Percentiles rank a stretch among this genome's conserved stretches.
These are phyloP conservation scores for Aspergillus heteromorphus DNA, from an alignment of 495 filamentous ascomycete genomes.

Conservation along the genomic window DNA sequence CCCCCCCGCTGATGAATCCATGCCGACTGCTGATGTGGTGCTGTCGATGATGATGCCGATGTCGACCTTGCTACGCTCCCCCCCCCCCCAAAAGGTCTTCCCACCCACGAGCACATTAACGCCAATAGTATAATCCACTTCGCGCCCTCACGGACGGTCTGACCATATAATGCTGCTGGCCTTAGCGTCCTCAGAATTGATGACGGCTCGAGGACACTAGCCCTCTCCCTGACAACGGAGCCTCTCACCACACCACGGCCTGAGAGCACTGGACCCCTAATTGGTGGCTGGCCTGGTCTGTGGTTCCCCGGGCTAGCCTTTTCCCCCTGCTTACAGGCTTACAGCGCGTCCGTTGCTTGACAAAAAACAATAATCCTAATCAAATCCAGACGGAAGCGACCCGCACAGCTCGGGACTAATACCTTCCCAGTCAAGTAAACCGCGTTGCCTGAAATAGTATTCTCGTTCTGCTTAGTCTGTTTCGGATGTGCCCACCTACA, in stretches of 20 bases:
- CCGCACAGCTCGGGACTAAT: constrained; percentile 11
- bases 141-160: background rate
- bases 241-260: background rate
- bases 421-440: constrained; percentile 8
- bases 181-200: background rate
- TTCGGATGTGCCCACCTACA: constrained; percentile 17
- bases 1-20: too few relatives aligned
- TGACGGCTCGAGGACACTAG: background rate
- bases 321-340: constrained; percentile 1
- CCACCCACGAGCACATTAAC: background rate
- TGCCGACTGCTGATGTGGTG: too few relatives aligned
- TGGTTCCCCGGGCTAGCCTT: constrained; percentile 1
- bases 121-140: background rate
- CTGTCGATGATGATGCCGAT: background rate
- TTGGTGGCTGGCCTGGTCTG: background rate
- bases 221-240: background rate
- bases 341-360: background rate
- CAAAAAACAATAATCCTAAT: background rate
- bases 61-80: background rate
- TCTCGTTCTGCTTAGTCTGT: constrained; percentile 14
- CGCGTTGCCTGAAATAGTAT: constrained; percentile 22
- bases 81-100: background rate
- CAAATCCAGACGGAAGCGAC: background rate
- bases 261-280: background rate
- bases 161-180: background rate